Evolutionary conservation across 2,329 filamentous ascomycete species (phyloP).

Genomic region (Myriosclerotinia curreyana): DNA sequence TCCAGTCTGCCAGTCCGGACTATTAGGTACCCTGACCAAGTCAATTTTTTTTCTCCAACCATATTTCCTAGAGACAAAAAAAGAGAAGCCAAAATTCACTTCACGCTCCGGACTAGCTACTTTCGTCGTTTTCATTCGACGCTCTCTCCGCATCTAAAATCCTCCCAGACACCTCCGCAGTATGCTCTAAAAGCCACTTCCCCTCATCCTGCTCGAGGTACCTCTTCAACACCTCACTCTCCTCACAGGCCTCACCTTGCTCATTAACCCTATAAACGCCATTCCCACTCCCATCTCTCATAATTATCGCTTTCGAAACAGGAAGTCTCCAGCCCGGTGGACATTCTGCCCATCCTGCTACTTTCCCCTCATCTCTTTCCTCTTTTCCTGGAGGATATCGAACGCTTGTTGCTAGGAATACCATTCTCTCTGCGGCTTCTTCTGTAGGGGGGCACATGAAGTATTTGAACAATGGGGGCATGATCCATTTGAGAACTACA

Average conservation of each 20-base stretch:
- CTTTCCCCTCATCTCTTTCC: constrained; percentile 4
- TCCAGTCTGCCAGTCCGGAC: too few relatives aligned
- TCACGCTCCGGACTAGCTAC: not conserved
- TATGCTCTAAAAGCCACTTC: not conserved
- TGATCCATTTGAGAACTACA: not conserved
- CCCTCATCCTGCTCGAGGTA: constrained; percentile 7
- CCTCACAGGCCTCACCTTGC: not conserved
- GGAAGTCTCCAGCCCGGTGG: not conserved
- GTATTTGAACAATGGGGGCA: not conserved
- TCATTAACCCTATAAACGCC: constrained; percentile 12
- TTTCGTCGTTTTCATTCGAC: not conserved
- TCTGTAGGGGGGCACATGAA: not conserved
- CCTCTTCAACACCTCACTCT: not conserved
- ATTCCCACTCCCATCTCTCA: constrained; percentile 10
- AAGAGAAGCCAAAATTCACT: not conserved
- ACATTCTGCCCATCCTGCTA: not conserved
- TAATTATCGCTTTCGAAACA: not conserved
- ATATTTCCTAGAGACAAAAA: not conserved
- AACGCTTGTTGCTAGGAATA: constrained; percentile 10
- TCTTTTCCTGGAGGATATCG: constrained; percentile 10
- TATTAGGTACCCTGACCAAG: too few relatives aligned
- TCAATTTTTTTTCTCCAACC: not conserved
- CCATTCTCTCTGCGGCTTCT: constrained; percentile 3
- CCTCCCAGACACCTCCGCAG: not conserved
- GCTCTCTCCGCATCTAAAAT: not conserved